Evolutionary conservation across 2,329 filamentous ascomycete species (phyloP).

Genomic region (Diplocarpon rosae): DNA sequence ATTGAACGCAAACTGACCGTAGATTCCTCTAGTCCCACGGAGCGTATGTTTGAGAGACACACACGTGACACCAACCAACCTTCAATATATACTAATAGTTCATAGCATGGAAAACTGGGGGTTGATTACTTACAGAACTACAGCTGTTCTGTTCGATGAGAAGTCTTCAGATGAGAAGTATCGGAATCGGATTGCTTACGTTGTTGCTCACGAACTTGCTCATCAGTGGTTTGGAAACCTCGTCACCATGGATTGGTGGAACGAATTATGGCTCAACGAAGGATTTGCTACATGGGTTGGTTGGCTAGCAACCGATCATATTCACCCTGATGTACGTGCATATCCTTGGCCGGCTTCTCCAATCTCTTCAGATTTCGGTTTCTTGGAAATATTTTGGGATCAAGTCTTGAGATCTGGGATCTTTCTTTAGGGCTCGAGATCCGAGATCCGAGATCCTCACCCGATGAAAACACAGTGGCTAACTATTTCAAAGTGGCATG

Average conservation of each 20-base stretch:
- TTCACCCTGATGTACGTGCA: conserved; percentile 50
- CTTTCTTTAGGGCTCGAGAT: no score
- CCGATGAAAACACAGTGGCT: no score
- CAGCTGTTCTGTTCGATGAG: conserved; percentile 92
- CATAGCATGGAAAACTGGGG: conserved; percentile 60
- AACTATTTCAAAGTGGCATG: conserved; percentile 61
- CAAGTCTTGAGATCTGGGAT: no score
- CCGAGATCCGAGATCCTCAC: no score
- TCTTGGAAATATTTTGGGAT: no score
- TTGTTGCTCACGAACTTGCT: conserved; percentile 94
- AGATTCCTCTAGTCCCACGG: conserved; percentile 40
- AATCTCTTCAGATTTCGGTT: no score
- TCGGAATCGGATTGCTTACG: conserved; percentile 90
- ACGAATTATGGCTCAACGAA: conserved; percentile 82
- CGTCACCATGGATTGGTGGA: conserved; percentile 94
- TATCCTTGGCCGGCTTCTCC: no score
- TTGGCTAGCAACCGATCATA: conserved; percentile 64
- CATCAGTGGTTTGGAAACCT: conserved; percentile 96
- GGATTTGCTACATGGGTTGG: conserved; percentile 93
- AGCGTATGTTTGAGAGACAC: conserved; percentile 46
- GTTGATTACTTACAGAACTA: conserved; percentile 89
- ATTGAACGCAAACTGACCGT: conserved; percentile 29
- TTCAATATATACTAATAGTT: conserved; percentile 2
- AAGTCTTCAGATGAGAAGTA: conserved; percentile 81
- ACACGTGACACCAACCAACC: background rate